phyloP scores from a whole-genome alignment of 2,329 filamentous ascomycete genomes.

The Aspergillus piperis region DNA sequence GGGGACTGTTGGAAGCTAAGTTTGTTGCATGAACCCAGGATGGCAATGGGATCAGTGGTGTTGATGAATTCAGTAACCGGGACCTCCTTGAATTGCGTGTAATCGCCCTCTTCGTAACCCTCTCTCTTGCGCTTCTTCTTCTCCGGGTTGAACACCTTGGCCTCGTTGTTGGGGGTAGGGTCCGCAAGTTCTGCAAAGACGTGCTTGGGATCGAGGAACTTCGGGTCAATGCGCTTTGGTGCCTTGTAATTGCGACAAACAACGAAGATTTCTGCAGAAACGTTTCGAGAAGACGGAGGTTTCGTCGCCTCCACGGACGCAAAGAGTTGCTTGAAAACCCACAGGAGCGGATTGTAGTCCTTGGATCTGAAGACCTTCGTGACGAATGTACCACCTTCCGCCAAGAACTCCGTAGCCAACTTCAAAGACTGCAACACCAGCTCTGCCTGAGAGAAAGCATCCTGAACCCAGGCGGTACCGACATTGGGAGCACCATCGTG shows the following conservation, averaged over 20 bases:
- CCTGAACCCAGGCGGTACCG: slow-evolving; percentile 96
- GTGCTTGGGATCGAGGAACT: slow-evolving; percentile 82
- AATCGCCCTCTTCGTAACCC: slow-evolving; percentile 96
- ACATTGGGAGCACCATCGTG: slow-evolving; percentile 98
- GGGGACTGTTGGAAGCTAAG: slow-evolving; percentile 78
- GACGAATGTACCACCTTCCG: slow-evolving; percentile 87
- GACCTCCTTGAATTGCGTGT: slow-evolving; percentile 85
- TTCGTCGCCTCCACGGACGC: slow-evolving; percentile 95
- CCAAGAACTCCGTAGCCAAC: slow-evolving; percentile 88
- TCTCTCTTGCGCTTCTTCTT: slow-evolving; percentile 96
- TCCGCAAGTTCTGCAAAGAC: slow-evolving; percentile 92
- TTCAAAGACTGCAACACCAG: slow-evolving; percentile 88
- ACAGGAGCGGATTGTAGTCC: slow-evolving; percentile 92
- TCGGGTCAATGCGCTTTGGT: slow-evolving; percentile 87
- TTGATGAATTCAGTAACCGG: slow-evolving; percentile 92
- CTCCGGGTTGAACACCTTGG: slow-evolving; percentile 97
- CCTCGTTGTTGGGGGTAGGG: slow-evolving; percentile 88
- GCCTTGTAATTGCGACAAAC: slow-evolving; percentile 95
- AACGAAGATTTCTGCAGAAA: slow-evolving; percentile 97
- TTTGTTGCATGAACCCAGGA: slow-evolving; percentile 82
- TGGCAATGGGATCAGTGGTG: slow-evolving; percentile 86
- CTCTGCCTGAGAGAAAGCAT: slow-evolving; percentile 97
- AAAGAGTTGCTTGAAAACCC: slow-evolving; percentile 98
- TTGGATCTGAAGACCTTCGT: slow-evolving; percentile 98
- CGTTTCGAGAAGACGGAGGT: slow-evolving; percentile 90